Evolutionary conservation across 306 rosid genomes (phyloP), one percentile per base, ranked within the genome.

Genomic region (Elaeagnus macrophylla): DNA sequence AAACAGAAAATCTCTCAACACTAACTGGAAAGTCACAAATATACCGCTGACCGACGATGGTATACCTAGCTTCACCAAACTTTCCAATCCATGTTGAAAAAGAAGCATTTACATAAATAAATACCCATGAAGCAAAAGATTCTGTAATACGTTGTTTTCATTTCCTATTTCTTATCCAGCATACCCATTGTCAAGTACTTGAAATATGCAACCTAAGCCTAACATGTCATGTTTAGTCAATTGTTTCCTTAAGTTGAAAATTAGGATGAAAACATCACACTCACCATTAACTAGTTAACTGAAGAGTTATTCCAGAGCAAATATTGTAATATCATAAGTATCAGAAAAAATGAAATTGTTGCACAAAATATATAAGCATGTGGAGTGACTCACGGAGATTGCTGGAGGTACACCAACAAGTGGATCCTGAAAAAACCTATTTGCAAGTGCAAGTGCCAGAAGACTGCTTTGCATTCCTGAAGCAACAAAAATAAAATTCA

Each of bases 381-480:
- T 66, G 46, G 5, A 7, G 60, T 39, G 69, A 78, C 88, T 83
- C 68, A 90, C 97, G 17, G 97, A 90, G 60, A 90, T 78, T 43
- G 97, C 97, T 9, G 97, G 95, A 72, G 97, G 86, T 51, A 90
- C 84, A 48, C 94, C 56, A 57, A 90, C 95, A 4, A 54, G 68
- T 20, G 94, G 95, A 69, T 90, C 94, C 79, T 77, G 72, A 48
- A 90, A 90, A 67, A 90, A 90, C 17, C 83, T 76, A 68, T 90
- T 90, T 8, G 97, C 95, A 41, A 90, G 91, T 37, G 97, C 95
- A 77, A 86, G 88, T 60, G 94, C 97, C 51, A 90, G 94, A 65
- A 90, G 95, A 68, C 97, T 90, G 71, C 97, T 86, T 67, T 90
- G 97, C 97, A 86, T 90, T 64, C 97, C 97, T 90, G 77, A 55